These are phyloP conservation scores for Cladosporium sphaerospermum DNA, from an alignment of 2,329 filamentous ascomycete species.

Conservation along the genomic window DNA sequence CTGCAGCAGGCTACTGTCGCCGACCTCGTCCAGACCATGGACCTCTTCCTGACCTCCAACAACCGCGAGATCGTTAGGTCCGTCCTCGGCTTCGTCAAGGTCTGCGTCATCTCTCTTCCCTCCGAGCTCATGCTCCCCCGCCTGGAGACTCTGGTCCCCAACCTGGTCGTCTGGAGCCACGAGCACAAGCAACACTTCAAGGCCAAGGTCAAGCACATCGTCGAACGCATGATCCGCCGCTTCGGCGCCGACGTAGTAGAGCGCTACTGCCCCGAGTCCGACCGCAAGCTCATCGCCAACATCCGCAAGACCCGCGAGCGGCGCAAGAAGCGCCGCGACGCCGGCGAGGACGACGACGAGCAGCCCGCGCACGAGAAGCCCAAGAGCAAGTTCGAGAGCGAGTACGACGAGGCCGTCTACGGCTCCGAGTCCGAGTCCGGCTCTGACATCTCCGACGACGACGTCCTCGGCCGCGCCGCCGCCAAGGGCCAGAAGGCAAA, in stretches of 20 bases:
- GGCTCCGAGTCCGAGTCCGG: slow-evolving; percentile 53
- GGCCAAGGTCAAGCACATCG: slow-evolving; percentile 94
- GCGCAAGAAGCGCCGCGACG: slow-evolving; percentile 79
- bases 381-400: slow-evolving; percentile 72
- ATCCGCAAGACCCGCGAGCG: slow-evolving; percentile 94
- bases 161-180: slow-evolving; percentile 91
- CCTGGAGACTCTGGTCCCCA: slow-evolving; percentile 72
- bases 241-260: slow-evolving; percentile 81
- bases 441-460: slow-evolving; percentile 58
- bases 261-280: slow-evolving; percentile 72
- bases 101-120: slow-evolving; percentile 82
- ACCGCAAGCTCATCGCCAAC: slow-evolving; percentile 85
- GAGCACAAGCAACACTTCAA: slow-evolving; percentile 98
- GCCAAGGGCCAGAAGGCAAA: slow-evolving; percentile 44
- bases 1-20: slow-evolving; percentile 64
- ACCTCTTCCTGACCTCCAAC: slow-evolving; percentile 91
- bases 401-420: slow-evolving; percentile 94
- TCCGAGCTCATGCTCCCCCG: slow-evolving; percentile 71
- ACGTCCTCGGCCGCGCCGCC: slow-evolving; percentile 44
- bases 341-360: slow-evolving; percentile 51
- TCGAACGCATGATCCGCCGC: slow-evolving; percentile 86
- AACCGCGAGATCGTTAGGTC: slow-evolving; percentile 95
- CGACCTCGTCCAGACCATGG: slow-evolving; percentile 89
- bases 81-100: slow-evolving; percentile 93
- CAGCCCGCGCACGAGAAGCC: slow-evolving; percentile 43